Percentiles rank a stretch among this genome's conserved stretches.
Conservation (phyloP, 1,284 basidiomycete genomes). For the Hymenochaete sp. region DNA sequence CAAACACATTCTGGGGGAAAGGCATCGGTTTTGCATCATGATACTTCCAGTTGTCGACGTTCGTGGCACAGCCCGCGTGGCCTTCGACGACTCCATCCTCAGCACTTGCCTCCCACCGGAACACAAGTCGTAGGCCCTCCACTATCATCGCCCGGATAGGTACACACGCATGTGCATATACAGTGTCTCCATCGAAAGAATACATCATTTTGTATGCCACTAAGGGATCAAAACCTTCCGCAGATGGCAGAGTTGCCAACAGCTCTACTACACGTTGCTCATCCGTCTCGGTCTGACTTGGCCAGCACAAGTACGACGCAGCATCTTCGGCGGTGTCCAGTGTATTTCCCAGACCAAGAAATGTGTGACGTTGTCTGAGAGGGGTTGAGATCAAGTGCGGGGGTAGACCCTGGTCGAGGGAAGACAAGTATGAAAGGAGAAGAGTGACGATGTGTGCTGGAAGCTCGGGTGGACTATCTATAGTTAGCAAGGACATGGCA, state of each 20-base stretch:
- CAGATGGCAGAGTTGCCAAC: slow-evolving; percentile 36
- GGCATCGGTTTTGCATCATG: slow-evolving; percentile 63
- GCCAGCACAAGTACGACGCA: slow-evolving; percentile 59
- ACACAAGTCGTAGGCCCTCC: slow-evolving; percentile 47
- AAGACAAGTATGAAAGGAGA: slow-evolving; percentile 51
- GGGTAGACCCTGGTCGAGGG: slow-evolving; percentile 43
- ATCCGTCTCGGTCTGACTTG: slow-evolving; percentile 28
- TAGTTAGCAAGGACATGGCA: no score
- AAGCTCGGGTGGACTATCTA: slow-evolving; percentile 29
- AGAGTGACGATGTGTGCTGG: slow-evolving; percentile 34
- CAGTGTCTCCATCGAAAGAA: slow-evolving; percentile 47
- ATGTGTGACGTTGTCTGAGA: slow-evolving; percentile 57
- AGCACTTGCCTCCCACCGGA: slow-evolving; percentile 47
- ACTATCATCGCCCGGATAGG: slow-evolving; percentile 20
- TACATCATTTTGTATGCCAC: slow-evolving; percentile 40
- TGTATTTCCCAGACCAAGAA: slow-evolving; percentile 45
- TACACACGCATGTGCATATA: slow-evolving; percentile 56
- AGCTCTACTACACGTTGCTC: slow-evolving; percentile 31
- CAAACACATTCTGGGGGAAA: slow-evolving; percentile 48
- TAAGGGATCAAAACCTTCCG: slow-evolving; percentile 31
- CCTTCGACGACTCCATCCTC: slow-evolving; percentile 17
- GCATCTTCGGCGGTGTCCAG: slow-evolving; percentile 47
- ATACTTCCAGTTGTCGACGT: slow-evolving; percentile 46
- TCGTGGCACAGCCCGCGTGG: slow-evolving; percentile 3
- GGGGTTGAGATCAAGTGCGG: slow-evolving; percentile 50